Evolutionary conservation across 1,139 yeast species (phyloP).

Genomic region (Kurtzmaniella quercitrusa): DNA sequence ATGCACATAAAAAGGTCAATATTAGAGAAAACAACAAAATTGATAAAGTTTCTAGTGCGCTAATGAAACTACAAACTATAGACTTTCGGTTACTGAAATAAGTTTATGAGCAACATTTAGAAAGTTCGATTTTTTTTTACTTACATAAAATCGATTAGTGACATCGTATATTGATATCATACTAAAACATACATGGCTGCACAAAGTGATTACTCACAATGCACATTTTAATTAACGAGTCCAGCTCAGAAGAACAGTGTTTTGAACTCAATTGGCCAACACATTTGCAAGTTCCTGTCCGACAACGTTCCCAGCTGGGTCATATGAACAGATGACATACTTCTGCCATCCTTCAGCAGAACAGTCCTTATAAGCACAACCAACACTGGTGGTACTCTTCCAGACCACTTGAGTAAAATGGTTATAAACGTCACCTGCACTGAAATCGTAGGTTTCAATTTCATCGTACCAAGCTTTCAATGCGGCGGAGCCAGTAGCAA

Average conservation of each 20-base stretch:
- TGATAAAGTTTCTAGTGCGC: too few species aligned
- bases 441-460: conserved; percentile 53
- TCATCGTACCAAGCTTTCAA: conserved; percentile 85
- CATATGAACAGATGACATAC: conserved; percentile 47
- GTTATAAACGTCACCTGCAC: conserved; percentile 33
- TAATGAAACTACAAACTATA: too few species aligned
- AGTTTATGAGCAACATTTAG: too few species aligned
- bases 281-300: conserved; percentile 51
- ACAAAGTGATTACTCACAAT: not conserved
- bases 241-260: not conserved
- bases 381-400: conserved; percentile 64
- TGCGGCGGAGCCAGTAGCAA: conserved; percentile 48
- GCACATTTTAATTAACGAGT: not conserved
- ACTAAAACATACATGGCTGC: not conserved
- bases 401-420: conserved; percentile 88
- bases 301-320: conserved; percentile 42
- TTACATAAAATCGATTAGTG: not conserved
- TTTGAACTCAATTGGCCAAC: not conserved
- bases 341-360: conserved; percentile 37
- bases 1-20: too few species aligned
- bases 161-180: not conserved
- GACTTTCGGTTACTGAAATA: too few species aligned
- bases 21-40: too few species aligned
- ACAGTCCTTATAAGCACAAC: conserved; percentile 58
- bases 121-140: not conserved